A percentile compares a stretch with the other conserved stretches of the same genome.
Evolutionary conservation across 495 filamentous ascomycete genomes (phyloP).

Genomic region (Daldinia vernicosa): DNA sequence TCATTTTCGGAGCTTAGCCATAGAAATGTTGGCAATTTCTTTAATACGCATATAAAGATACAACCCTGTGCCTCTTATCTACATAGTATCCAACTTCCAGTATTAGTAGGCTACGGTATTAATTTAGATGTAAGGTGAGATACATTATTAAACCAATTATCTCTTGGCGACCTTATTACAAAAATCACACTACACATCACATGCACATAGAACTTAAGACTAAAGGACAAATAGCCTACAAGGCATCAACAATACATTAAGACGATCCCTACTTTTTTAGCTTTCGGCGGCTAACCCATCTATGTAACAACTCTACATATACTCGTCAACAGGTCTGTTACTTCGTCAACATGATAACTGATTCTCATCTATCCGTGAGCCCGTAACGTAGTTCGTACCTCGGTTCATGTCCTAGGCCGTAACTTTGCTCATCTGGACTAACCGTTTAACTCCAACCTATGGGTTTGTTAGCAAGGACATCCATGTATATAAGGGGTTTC

Average conservation of each 20-base stretch:
- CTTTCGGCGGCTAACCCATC: conserved; percentile 31
- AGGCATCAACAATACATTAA: conserved; percentile 6
- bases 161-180: not conserved
- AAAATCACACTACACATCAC: not conserved
- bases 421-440: conserved; percentile 89
- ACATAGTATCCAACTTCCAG: not conserved
- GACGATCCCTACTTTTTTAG: conserved; percentile 17
- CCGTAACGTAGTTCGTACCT: conserved; percentile 44
- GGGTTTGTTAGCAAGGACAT: conserved; percentile 35
- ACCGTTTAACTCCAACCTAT: conserved; percentile 88
- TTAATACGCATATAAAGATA: not conserved
- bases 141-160: not conserved
- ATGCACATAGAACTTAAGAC: not conserved
- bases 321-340: conserved; percentile 25
- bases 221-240: not conserved
- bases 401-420: conserved; percentile 53
- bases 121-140: not conserved
- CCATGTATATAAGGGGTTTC: conserved; percentile 5
- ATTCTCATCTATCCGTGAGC: not conserved
- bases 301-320: conserved; percentile 37
- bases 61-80: not conserved
- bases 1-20: not conserved
- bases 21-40: not conserved
- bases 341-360: conserved; percentile 17
- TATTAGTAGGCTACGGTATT: not conserved